Base-by-base conservation (phyloP, 352 stramenopile species). In the Phytophthora cactorum region DNA sequence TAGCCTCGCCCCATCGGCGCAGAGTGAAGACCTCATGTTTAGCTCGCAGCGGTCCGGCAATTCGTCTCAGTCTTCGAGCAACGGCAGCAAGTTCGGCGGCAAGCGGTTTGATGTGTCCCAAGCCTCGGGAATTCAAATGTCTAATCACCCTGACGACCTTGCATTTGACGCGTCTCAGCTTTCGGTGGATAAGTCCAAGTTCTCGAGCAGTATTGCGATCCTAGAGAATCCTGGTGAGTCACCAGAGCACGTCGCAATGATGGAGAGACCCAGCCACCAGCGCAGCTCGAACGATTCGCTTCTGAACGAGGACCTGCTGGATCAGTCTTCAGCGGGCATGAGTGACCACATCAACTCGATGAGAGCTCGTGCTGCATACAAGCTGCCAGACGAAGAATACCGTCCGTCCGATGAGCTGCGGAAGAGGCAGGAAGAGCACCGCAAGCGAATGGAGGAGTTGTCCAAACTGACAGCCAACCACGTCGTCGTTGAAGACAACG, bases 361-460 rank as follows among this genome's bases (percentile, higher is more conserved):
- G 34, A 72, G 79, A 43, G 66, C 53, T 50, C 63, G 44, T 2
- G 46, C 61, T 31, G 55, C 47, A 2, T 71, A 74, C 8, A 68
- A 72, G 25, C 27, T 79, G 11, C 68, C 70, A 3, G 72, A 85
- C 8, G 76, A 81, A 52, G 62, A 77, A 53, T 58, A 74, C 32
- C 79, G 75, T n/a, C 65, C 47, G 4, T 87, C 79, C 1, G 77
- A 87, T 47, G 72, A 83, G 25, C 65, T 91, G 58, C 70, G 67
- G 17, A 74, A 72, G 55, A 72, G 82, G 14, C 70, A 84, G 59
- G 75, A 79, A 51, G 77, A 89, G 53, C 82, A 91, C 54, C 63
- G 59, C 17, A 75, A 64, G n/a, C 78, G 82, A n/a, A 91, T 91
- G 82, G 77, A 73, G 9, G 80, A 91, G 59, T 73, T 91, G n/a